phyloP scores from a whole-genome alignment of 1,284 basidiomycete species.

The Mycosarcoma maydis region DNA sequence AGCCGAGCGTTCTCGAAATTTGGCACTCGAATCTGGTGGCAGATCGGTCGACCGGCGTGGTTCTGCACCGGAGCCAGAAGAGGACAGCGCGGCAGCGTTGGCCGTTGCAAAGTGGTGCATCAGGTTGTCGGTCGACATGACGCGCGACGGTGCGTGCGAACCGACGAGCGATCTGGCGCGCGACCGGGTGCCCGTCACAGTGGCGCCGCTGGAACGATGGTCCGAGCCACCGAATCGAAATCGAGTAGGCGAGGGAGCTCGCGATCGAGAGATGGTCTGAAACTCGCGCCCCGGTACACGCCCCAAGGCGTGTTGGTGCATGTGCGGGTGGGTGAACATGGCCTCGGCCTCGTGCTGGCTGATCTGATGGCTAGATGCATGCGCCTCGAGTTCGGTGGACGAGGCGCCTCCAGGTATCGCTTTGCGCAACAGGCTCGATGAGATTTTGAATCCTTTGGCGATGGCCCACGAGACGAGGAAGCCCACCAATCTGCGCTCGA shows the following conservation, averaged over 20 bases:
- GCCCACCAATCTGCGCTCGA: conserved; percentile 59
- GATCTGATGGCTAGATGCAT: conserved; percentile 11
- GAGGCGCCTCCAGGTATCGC: conserved; percentile 26
- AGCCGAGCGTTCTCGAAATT: conserved; percentile 43
- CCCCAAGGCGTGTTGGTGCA: conserved; percentile 6
- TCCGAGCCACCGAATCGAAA: conserved; percentile 44
- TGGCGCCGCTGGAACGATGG: no score
- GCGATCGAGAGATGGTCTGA: conserved; percentile 57
- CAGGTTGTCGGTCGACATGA: conserved; percentile 54
- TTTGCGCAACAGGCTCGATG: conserved; percentile 38
- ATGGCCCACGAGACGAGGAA: conserved; percentile 60
- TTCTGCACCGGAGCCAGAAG: conserved; percentile 4
- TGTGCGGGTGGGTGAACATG: conserved; percentile 36
- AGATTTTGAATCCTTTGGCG: conserved; percentile 55
- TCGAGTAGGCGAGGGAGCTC: conserved; percentile 54
- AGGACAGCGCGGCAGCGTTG: background rate
- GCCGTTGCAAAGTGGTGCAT: conserved; percentile 33
- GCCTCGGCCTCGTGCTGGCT: conserved; percentile 40
- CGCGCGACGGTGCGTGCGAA: conserved; percentile 32
- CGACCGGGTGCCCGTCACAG: conserved; percentile 55
- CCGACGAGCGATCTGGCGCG: conserved; percentile 51
- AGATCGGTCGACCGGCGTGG: conserved; percentile 41
- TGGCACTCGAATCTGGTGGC: conserved; percentile 54
- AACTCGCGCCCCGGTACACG: conserved; percentile 26
- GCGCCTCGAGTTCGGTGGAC: conserved; percentile 19